phyloP scores from a whole-genome alignment of 2,329 filamentous ascomycete species.

The Pseudocercospora macadamiae region DNA sequence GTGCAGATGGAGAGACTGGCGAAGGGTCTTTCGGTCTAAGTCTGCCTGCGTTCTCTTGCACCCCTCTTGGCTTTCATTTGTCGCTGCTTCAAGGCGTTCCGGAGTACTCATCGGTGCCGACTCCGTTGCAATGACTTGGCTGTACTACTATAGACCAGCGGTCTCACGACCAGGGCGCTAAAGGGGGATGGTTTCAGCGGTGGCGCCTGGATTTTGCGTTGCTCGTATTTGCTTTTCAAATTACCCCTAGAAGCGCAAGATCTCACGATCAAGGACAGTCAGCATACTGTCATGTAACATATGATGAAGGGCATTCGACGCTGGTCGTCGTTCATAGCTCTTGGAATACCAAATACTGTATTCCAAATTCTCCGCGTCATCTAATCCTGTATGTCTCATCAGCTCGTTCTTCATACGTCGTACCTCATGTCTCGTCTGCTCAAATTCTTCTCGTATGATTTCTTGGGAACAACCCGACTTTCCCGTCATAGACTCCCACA shows the following conservation, averaged over 20 bases:
- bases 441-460: slow-evolving; percentile 63
- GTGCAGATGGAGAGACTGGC: slow-evolving; percentile 24
- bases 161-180: not conserved
- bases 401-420: slow-evolving; percentile 4
- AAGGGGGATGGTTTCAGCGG: not conserved
- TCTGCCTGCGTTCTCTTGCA: not conserved
- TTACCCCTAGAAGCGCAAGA: slow-evolving; percentile 4
- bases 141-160: not conserved
- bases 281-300: slow-evolving; percentile 7
- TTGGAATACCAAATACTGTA: not conserved
- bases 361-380: not conserved
- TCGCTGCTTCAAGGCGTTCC: not conserved
- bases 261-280: slow-evolving; percentile 6
- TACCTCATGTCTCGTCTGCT: slow-evolving; percentile 6
- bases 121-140: not conserved
- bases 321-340: slow-evolving; percentile 1
- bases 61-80: not conserved
- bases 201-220: not conserved
- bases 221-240: not conserved
- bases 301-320: not conserved
- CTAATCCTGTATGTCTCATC: not conserved
- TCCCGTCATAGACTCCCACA: slow-evolving; percentile 81
- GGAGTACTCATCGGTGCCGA: not conserved
- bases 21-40: slow-evolving; percentile 21
- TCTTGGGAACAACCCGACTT: slow-evolving; percentile 77